These are phyloP conservation scores for Penicillium angulare DNA, from an alignment of 495 filamentous ascomycete genomes.

Conservation along the genomic window DNA sequence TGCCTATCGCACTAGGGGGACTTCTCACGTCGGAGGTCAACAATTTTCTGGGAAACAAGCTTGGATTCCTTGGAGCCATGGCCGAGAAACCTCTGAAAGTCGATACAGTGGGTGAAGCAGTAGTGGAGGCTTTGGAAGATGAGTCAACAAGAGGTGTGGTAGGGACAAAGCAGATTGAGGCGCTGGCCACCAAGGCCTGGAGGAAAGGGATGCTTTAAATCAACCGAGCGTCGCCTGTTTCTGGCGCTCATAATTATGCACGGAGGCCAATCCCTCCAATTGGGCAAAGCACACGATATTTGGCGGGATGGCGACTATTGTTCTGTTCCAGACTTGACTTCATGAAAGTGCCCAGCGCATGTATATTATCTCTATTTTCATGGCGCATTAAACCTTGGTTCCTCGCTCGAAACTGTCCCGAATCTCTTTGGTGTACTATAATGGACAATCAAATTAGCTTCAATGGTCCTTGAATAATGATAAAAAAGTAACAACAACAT, in stretches of 20 bases:
- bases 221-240: too few relatives aligned
- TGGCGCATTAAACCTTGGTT: slow-evolving; percentile 55
- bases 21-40: slow-evolving; percentile 70
- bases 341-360: slow-evolving; percentile 14
- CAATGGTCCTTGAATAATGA: too few relatives aligned
- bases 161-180: slow-evolving; percentile 67
- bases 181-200: slow-evolving; percentile 72
- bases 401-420: slow-evolving; percentile 97
- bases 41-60: slow-evolving; percentile 64
- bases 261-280: too few relatives aligned
- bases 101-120: slow-evolving; percentile 79
- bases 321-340: slow-evolving; percentile 1
- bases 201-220: slow-evolving; percentile 74
- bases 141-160: slow-evolving; percentile 66
- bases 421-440: slow-evolving; percentile 89
- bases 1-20: slow-evolving; percentile 76
- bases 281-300: background rate
- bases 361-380: slow-evolving; percentile 24
- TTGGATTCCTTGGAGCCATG: slow-evolving; percentile 73
- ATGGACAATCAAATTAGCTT: too few relatives aligned
- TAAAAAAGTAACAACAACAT: slow-evolving; percentile 20
- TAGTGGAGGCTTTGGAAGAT: slow-evolving; percentile 76
- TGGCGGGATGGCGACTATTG: background rate
- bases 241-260: too few relatives aligned
- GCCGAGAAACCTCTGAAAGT: slow-evolving; percentile 83